Conservation (phyloP, 306 rosid species). For the Quercus glauca region DNA sequence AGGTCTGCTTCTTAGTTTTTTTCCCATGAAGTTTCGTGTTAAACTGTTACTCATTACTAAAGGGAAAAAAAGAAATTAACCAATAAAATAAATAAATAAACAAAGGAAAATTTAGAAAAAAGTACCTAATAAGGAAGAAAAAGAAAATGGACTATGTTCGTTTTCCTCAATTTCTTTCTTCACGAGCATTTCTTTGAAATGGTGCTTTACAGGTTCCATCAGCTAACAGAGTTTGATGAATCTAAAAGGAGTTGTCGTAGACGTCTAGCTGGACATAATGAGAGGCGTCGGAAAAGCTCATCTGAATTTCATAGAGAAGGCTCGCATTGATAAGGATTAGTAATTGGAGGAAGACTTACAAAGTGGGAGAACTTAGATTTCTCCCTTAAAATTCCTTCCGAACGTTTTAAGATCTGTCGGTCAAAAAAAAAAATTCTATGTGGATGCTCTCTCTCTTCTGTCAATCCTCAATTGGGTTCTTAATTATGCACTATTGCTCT, state of each 20-base stretch:
- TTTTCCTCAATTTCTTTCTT: background rate
- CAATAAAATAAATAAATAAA: background rate
- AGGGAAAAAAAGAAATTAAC: background rate
- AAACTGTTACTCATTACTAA: background rate
- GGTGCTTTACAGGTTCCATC: constrained; percentile 64
- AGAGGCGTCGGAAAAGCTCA: constrained; percentile 80
- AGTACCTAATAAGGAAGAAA: background rate
- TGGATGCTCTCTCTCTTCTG: constrained; percentile 81
- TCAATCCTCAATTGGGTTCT: constrained; percentile 32
- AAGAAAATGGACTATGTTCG: background rate
- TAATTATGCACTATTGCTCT: background rate
- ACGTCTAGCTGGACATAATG: constrained; percentile 93
- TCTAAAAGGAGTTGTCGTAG: constrained; percentile 82
- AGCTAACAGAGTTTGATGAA: constrained; percentile 73
- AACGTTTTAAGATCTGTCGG: constrained; percentile 4
- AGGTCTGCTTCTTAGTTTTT: background rate
- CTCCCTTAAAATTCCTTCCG: constrained; percentile 12
- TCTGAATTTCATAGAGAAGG: constrained; percentile 53
- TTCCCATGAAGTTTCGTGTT: background rate
- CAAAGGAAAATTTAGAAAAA: background rate
- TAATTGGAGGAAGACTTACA: constrained; percentile 16
- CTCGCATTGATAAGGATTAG: constrained; percentile 22
- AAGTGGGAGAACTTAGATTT: constrained; percentile 25
- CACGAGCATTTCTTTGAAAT: background rate
- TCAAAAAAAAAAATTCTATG: background rate